Evolutionary conservation across 2,329 filamentous ascomycete genomes (phyloP).

Genomic region (Daldinia sp.): DNA sequence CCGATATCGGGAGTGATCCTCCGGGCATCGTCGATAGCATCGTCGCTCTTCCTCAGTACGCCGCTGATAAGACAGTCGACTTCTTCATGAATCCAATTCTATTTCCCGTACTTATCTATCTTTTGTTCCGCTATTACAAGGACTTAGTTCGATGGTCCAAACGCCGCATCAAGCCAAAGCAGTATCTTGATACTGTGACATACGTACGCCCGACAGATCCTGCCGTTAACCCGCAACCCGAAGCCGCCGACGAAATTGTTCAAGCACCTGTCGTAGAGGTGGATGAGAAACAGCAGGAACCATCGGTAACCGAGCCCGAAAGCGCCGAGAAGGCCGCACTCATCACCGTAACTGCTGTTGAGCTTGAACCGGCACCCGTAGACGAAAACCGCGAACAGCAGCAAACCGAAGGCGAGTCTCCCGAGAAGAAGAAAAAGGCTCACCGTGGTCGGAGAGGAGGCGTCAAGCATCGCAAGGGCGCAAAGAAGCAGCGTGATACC

Average conservation of each 20-base stretch:
- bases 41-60: conserved; percentile 63
- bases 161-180: conserved; percentile 46
- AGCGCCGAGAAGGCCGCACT: conserved; percentile 35
- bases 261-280: neutral
- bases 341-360: conserved; percentile 37
- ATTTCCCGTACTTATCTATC: conserved; percentile 50
- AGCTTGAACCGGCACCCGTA: conserved; percentile 33
- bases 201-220: conserved; percentile 44
- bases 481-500: conserved; percentile 64
- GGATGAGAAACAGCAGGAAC: conserved; percentile 25
- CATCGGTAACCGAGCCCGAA: conserved; percentile 2
- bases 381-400: conserved; percentile 45
- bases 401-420: conserved; percentile 47
- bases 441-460: conserved; percentile 80
- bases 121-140: conserved; percentile 60
- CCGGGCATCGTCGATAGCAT: conserved; percentile 63
- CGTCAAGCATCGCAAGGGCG: conserved; percentile 73
- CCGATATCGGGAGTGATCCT: conserved; percentile 52
- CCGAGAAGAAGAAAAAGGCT: conserved; percentile 72
- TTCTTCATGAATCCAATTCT: conserved; percentile 57
- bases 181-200: conserved; percentile 42
- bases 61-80: conserved; percentile 64
- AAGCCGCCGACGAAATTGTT: conserved; percentile 11
- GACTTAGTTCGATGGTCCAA: conserved; percentile 58
- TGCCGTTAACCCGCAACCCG: neutral